Percentiles rank a stretch among this genome's conserved stretches.
Evolutionary conservation across 805 yeast species (phyloP).

Genomic region (Grigorovia humatica): DNA sequence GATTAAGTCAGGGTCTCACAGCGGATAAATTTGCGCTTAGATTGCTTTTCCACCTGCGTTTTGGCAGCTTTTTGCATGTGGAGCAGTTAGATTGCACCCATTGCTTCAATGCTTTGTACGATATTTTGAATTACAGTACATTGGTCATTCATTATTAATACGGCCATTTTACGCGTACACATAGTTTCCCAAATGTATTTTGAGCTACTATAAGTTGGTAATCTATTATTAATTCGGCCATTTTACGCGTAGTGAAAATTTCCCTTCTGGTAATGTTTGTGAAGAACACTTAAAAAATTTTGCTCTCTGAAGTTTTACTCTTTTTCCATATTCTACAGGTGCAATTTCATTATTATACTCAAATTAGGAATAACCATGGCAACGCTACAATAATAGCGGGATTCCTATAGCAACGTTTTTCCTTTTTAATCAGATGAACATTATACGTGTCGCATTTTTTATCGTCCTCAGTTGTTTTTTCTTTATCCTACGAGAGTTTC

Average conservation of each 20-base stretch:
- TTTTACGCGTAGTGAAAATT: too few relatives aligned
- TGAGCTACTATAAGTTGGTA: neutral
- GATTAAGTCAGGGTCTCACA: too few relatives aligned
- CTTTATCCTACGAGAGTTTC: neutral
- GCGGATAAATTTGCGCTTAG: too few relatives aligned
- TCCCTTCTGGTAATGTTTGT: neutral
- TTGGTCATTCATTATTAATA: too few relatives aligned
- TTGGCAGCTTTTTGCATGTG: too few relatives aligned
- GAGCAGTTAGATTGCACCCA: too few relatives aligned
- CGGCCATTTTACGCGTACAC: neutral
- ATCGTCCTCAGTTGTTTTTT: neutral
- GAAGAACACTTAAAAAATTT: neutral
- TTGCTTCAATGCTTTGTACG: neutral
- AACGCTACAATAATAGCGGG: neutral
- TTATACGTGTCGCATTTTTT: neutral
- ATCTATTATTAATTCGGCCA: too few relatives aligned
- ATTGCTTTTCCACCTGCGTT: too few relatives aligned
- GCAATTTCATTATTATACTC: neutral
- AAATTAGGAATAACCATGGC: neutral
- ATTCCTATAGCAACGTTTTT: neutral
- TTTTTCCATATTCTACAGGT: neutral
- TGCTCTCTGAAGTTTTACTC: neutral
- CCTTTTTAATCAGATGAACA: neutral
- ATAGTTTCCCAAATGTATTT: neutral
- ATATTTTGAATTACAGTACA: neutral